phyloP scores from a whole-genome alignment of 75 land plant genomes.

The Picea sitchensis region DNA sequence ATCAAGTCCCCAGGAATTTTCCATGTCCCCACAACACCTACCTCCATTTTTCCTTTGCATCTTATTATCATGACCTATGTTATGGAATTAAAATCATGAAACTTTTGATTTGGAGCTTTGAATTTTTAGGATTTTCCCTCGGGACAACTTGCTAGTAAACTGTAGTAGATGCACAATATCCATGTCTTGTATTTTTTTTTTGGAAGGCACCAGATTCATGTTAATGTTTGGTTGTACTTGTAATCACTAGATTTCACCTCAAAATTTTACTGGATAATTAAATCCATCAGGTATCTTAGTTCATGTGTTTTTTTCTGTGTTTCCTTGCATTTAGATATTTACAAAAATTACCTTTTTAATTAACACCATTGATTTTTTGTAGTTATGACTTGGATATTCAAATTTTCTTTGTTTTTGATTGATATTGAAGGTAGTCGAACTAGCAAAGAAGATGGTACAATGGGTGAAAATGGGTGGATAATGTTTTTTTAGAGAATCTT shows the following conservation, averaged over 20 bases:
- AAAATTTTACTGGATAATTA: too few species aligned
- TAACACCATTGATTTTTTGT: neutral
- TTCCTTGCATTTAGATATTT: neutral
- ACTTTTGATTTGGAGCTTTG: too few species aligned
- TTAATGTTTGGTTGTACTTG: neutral
- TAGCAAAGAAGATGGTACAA: constrained; percentile 65
- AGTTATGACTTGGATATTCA: neutral
- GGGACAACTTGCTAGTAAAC: too few species aligned
- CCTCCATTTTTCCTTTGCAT: too few species aligned
- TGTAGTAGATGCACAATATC: too few species aligned
- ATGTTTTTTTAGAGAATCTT: constrained; percentile 95
- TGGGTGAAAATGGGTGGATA: constrained; percentile 89
- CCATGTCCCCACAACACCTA: neutral
- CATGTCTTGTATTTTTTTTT: too few species aligned
- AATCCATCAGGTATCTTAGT: neutral
- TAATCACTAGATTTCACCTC: too few species aligned
- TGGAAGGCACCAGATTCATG: neutral
- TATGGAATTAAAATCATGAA: too few species aligned
- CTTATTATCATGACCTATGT: too few species aligned
- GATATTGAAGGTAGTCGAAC: constrained; percentile 49
- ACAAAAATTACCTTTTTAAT: neutral
- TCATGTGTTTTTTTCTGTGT: neutral
- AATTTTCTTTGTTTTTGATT: neutral
- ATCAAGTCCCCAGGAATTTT: neutral
- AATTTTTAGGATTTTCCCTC: too few species aligned